Percentiles rank a stretch among this genome's conserved stretches.
Conservation (phyloP, 2,329 filamentous ascomycete genomes). For the Penicillium sp. region DNA sequence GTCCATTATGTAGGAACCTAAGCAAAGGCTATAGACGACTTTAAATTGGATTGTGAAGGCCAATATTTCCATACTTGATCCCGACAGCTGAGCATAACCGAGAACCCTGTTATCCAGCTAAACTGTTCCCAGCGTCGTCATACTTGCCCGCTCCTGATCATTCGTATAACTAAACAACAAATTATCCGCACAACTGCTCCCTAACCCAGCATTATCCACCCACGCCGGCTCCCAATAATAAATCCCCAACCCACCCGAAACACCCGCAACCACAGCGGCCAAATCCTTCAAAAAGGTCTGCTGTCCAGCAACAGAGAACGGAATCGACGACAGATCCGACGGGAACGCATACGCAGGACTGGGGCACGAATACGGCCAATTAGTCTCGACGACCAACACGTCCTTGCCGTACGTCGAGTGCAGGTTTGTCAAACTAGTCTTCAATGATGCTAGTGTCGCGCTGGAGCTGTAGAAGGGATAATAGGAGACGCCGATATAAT, state of each 20-base stretch:
- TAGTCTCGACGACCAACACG: constrained; percentile 71
- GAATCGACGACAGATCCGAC: constrained; percentile 63
- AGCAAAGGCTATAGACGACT: too few relatives aligned
- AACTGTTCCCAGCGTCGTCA: constrained; percentile 62
- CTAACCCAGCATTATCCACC: constrained; percentile 68
- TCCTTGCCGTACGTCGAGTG: constrained; percentile 67
- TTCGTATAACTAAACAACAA: constrained; percentile 62
- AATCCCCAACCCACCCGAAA: constrained; percentile 63
- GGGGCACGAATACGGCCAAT: constrained; percentile 72
- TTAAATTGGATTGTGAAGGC: too few relatives aligned
- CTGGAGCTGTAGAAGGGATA: constrained; percentile 72
- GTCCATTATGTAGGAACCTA: too few relatives aligned
- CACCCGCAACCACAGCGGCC: constrained; percentile 60
- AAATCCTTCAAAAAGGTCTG: constrained; percentile 65
- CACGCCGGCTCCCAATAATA: constrained; percentile 79
- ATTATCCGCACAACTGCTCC: constrained; percentile 70
- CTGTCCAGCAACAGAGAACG: constrained; percentile 69
- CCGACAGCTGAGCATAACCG: neutral
- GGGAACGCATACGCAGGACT: constrained; percentile 66
- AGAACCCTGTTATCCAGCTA: constrained; percentile 28
- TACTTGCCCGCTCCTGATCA: constrained; percentile 62
- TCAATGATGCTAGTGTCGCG: constrained; percentile 65
- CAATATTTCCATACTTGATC: too few relatives aligned
- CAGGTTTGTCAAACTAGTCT: constrained; percentile 64
- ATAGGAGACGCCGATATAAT: constrained; percentile 74